A percentile compares a stretch with the other conserved stretches of the same genome.
phyloP scores from a whole-genome alignment of 192 early-diverging fungal genomes.

The Jimgerdemannia flammicorona region DNA sequence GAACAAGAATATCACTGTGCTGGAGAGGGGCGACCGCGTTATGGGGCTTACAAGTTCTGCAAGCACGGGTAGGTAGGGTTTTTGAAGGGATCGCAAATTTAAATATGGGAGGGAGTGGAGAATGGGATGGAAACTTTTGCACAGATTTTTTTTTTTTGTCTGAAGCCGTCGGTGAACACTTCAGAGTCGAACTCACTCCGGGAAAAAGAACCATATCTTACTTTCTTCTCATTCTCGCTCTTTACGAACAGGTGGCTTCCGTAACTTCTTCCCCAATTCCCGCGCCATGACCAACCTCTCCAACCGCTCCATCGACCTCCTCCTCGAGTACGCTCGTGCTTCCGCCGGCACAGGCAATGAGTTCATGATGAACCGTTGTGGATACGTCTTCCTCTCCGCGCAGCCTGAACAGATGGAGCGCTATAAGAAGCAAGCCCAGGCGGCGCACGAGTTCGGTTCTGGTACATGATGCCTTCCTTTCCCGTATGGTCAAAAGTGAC shows the following conservation, averaged over 20 bases:
- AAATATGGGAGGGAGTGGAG: not conserved
- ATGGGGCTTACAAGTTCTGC: not conserved
- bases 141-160: not conserved
- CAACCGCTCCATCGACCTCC: constrained; percentile 10
- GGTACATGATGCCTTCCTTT: not conserved
- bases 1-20: not conserved
- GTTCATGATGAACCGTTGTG: not conserved
- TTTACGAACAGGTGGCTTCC: constrained; percentile 4
- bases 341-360: not conserved
- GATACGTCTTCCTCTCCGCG: constrained; percentile 2
- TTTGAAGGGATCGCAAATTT: too few species aligned
- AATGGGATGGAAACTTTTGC: not conserved
- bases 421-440: not conserved
- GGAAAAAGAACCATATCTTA: not conserved
- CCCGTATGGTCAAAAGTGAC: too few species aligned
- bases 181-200: not conserved
- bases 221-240: not conserved
- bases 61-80: not conserved
- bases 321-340: not conserved
- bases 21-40: not conserved
- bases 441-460: not conserved
- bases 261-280: constrained; percentile 4
- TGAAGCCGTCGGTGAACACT: not conserved
- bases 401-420: not conserved
- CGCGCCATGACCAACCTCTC: constrained; percentile 1